Evolutionary conservation across 2,329 filamentous ascomycete species (phyloP), one percentile per base, ranked within the genome.

Genomic region (Septoria petroselini): DNA sequence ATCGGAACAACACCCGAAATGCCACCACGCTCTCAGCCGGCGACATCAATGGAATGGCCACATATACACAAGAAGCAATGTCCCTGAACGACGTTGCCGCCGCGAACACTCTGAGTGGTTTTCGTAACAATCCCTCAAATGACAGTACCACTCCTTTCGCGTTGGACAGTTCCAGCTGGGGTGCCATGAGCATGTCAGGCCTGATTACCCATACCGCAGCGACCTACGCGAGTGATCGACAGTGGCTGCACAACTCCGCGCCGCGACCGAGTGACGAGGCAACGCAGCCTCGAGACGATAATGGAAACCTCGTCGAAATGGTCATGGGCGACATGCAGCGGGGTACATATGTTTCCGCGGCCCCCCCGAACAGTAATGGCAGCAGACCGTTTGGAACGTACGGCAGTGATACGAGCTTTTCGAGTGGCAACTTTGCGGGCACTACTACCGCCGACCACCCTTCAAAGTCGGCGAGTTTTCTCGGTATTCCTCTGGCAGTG

Each of bases 341-440:
- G 5, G 25, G 23, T n/a, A 14, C 35, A n/a, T 47, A 47, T 19
- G 35, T 15, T 12, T 25, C 43, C 14, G 14, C 43, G 4, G 23
- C 34, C 5, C 9, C 31, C n/a, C 21, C 30, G n/a, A 40, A 49
- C 18, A 30, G 14, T 17, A 31, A 50, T 35, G 31, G 30, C 5
- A 27, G 23, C 15, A 42, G 50, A 29, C 34, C 45, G 7, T 43
- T 45, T 27, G 50, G 21, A 3, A 29, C 40, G 12, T 53, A 44
- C 41, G 50, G 50, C 30, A 49, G 40, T 17, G 50, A 53, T 18
- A 44, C 44, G 8, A 48, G 33, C 27, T 52, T 52, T 21, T 31
- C 38, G 9, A 46, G 41, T 14, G 44, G 45, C 41, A 42, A 29
- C 14, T 48, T 48, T 19, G 38, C 50, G n/a, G 41, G 40, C 7